phyloP scores from a whole-genome alignment of 148 eudicot genomes.

The Vaccinium macrocarpon region DNA sequence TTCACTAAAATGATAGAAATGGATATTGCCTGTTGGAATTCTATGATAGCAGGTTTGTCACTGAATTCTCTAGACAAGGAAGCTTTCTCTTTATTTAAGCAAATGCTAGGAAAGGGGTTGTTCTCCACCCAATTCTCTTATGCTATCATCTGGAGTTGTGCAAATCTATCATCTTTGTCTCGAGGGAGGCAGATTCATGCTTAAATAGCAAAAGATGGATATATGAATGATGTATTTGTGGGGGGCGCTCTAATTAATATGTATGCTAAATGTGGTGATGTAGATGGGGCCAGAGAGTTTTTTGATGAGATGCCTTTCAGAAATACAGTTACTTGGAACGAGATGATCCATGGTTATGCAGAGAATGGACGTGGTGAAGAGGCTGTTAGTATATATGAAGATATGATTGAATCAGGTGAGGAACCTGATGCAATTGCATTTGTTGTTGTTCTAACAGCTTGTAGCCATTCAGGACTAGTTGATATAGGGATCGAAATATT shows the following conservation, averaged over 20 bases:
- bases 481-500: conserved; percentile 51
- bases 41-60: conserved; percentile 65
- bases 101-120: conserved; percentile 48
- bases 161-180: conserved; percentile 46
- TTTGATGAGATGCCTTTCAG: conserved; percentile 51
- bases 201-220: conserved; percentile 49
- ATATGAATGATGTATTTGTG: conserved; percentile 47
- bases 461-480: conserved; percentile 80
- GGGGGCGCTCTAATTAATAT: conserved; percentile 70
- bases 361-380: conserved; percentile 63
- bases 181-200: conserved; percentile 69
- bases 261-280: conserved; percentile 75
- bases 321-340: conserved; percentile 66
- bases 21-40: conserved; percentile 77
- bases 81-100: conserved; percentile 52
- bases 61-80: conserved; percentile 42
- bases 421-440: conserved; percentile 65
- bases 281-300: conserved; percentile 38
- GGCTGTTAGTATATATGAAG: conserved; percentile 46
- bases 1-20: conserved; percentile 42
- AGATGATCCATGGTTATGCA: conserved; percentile 78
- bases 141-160: conserved; percentile 60
- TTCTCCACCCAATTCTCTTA: conserved; percentile 58
- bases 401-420: conserved; percentile 45
- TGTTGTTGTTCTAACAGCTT: conserved; percentile 61